Evolutionary conservation across 208 protist species (phyloP).

Genomic region (Crithidia brevicula): DNA sequence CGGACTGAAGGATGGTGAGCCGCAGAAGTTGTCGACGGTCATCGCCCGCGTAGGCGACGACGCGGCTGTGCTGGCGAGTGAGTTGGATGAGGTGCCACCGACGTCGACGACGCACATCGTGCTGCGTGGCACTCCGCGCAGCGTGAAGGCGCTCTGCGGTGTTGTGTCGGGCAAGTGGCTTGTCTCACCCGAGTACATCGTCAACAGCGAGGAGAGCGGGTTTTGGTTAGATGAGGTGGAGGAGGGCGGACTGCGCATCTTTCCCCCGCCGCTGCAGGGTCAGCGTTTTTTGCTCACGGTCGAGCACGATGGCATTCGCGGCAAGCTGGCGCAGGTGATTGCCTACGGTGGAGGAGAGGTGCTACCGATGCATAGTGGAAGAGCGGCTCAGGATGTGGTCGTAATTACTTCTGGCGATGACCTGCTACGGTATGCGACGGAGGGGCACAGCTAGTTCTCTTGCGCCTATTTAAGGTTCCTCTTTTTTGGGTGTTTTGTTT

Average conservation of each 20-base stretch:
- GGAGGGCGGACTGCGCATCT: slow-evolving; percentile 70
- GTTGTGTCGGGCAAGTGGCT: slow-evolving; percentile 81
- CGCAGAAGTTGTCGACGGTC: slow-evolving; percentile 38
- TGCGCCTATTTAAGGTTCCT: neutral
- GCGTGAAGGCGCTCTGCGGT: slow-evolving; percentile 84
- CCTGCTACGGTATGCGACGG: slow-evolving; percentile 75
- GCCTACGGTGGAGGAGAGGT: slow-evolving; percentile 85
- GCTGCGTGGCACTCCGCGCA: slow-evolving; percentile 75
- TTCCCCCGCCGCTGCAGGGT: slow-evolving; percentile 70
- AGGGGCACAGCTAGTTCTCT: slow-evolving; percentile 19
- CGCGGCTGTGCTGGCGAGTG: slow-evolving; percentile 51
- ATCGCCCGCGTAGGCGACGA: slow-evolving; percentile 58
- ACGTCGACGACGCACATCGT: slow-evolving; percentile 74
- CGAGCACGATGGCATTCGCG: slow-evolving; percentile 50
- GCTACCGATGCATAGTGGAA: slow-evolving; percentile 22
- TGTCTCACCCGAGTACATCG: slow-evolving; percentile 78
- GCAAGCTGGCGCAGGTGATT: slow-evolving; percentile 77
- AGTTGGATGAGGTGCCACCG: slow-evolving; percentile 68
- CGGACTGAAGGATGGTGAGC: slow-evolving; percentile 61
- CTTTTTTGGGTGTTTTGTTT: slow-evolving; percentile 1
- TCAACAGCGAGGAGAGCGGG: slow-evolving; percentile 56
- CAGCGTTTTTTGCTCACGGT: slow-evolving; percentile 79
- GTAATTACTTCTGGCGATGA: slow-evolving; percentile 81
- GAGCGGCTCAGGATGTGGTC: slow-evolving; percentile 53
- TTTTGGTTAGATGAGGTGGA: slow-evolving; percentile 87